Conservation (phyloP, 352 stramenopile genomes). For the Pythium coloratum region DNA sequence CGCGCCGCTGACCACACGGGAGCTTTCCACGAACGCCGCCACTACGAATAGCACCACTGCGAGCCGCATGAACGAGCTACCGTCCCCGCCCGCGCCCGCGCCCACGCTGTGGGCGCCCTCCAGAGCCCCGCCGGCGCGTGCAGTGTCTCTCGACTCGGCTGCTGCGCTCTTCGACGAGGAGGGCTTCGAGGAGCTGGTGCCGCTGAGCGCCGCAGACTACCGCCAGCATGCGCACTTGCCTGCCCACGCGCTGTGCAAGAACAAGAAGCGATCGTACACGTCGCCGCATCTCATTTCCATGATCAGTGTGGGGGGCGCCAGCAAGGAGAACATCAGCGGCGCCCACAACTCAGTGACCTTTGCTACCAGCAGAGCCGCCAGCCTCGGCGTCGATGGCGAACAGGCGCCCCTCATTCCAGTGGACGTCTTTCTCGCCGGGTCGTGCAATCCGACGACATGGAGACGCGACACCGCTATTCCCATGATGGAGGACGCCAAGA, state of each 20-base stretch:
- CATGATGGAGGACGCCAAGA: constrained; percentile 55
- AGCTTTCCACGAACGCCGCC: not conserved
- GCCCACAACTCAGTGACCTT: constrained; percentile 13
- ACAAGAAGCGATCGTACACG: constrained; percentile 60
- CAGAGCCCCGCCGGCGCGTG: constrained; percentile 23
- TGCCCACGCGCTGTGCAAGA: constrained; percentile 40
- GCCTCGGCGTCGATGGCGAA: constrained; percentile 10
- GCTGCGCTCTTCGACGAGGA: constrained; percentile 14
- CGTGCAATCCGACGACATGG: constrained; percentile 90
- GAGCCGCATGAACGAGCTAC: not conserved
- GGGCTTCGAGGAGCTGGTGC: not conserved
- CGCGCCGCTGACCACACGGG: constrained; percentile 1
- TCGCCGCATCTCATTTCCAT: constrained; percentile 56
- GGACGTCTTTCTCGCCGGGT: constrained; percentile 82
- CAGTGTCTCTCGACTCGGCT: constrained; percentile 30
- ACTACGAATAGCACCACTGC: constrained; percentile 5
- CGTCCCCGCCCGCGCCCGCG: not conserved
- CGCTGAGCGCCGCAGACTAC: not conserved
- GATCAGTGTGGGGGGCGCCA: not conserved
- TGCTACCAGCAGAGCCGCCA: not conserved
- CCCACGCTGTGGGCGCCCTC: constrained; percentile 19
- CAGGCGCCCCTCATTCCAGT: constrained; percentile 33
- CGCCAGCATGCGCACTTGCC: constrained; percentile 23
- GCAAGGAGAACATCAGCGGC: constrained; percentile 22
- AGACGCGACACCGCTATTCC: constrained; percentile 75